Percentiles rank a stretch among this genome's conserved stretches.
These are phyloP conservation scores for Raphanus sativus DNA, from an alignment of 345 rosid species.

Conservation along the genomic window DNA sequence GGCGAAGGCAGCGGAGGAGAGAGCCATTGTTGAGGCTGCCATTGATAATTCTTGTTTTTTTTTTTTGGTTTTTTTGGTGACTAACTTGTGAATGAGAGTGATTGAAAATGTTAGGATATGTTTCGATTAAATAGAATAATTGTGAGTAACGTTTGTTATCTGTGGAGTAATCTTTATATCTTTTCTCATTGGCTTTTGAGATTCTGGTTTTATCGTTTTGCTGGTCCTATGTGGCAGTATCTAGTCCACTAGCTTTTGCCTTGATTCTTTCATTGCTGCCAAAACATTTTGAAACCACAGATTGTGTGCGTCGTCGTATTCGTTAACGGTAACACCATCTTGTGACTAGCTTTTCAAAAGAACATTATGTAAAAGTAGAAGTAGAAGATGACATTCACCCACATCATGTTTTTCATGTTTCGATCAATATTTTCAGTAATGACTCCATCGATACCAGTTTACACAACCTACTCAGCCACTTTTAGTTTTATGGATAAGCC, in stretches of 20 bases:
- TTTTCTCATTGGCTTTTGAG: constrained; percentile 52
- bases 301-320: not conserved
- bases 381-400: not conserved
- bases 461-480: not conserved
- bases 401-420: not conserved
- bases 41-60: constrained; percentile 15
- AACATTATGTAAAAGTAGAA: not conserved
- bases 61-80: not conserved
- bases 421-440: not conserved
- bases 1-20: constrained; percentile 64
- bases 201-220: constrained; percentile 39
- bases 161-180: constrained; percentile 41
- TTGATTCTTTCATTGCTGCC: not conserved
- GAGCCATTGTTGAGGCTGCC: constrained; percentile 72
- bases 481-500: not conserved
- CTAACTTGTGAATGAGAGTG: constrained; percentile 31
- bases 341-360: not conserved
- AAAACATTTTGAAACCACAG: constrained; percentile 24
- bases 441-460: not conserved
- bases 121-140: constrained; percentile 30
- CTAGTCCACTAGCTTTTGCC: constrained; percentile 38
- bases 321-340: not conserved
- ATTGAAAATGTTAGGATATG: not conserved
- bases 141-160: constrained; percentile 45
- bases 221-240: constrained; percentile 38